Evolutionary conservation across 129 eudicot genomes (phyloP).

Genomic region (Heracleum sosnowskyi): DNA sequence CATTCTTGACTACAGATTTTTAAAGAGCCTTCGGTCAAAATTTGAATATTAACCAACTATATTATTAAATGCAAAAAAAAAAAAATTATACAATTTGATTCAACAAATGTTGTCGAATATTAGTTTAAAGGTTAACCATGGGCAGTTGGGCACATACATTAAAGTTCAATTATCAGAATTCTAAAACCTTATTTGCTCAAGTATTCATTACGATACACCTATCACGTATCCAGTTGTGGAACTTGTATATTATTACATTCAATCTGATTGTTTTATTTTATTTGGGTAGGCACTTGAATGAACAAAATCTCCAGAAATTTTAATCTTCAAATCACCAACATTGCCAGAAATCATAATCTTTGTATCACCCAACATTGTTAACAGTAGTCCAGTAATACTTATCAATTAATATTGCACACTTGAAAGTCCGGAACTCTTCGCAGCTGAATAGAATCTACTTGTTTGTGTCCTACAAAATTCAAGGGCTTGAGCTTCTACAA

Average conservation of each 20-base stretch:
- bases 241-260: not conserved
- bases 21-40: not conserved
- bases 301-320: not conserved
- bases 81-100: not conserved
- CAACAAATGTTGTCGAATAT: not conserved
- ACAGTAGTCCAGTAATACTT: not conserved
- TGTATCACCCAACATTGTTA: not conserved
- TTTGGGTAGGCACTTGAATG: too few relatives aligned
- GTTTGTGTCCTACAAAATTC: not conserved
- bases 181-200: not conserved
- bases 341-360: too few relatives aligned
- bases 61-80: not conserved
- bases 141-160: not conserved
- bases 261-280: not conserved
- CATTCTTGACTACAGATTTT: conserved; percentile 75
- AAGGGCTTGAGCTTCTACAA: not conserved
- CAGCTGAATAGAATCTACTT: not conserved
- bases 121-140: not conserved
- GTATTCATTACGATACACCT: not conserved
- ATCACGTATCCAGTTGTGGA: not conserved
- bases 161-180: not conserved
- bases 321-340: not conserved
- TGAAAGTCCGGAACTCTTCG: not conserved
- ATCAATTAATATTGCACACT: not conserved
- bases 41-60: not conserved